A percentile compares a stretch with the other conserved stretches of the same genome.
These are phyloP conservation scores for Suillus tomentosus DNA, from an alignment of 768 basidiomycete genomes.

Conservation along the genomic window DNA sequence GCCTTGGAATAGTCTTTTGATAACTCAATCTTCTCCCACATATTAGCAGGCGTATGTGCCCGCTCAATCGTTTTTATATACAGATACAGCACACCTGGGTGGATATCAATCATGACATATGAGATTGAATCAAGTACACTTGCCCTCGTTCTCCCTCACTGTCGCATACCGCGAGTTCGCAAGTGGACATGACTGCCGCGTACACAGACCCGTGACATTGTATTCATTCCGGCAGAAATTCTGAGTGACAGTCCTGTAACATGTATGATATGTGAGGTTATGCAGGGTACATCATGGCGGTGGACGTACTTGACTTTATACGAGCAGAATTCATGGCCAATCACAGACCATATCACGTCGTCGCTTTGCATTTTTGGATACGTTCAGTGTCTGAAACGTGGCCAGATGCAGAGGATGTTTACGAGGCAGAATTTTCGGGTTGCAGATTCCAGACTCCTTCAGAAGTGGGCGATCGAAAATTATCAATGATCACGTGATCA, in stretches of 20 bases:
- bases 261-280: constrained; percentile 14
- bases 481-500: constrained; percentile 13
- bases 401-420: constrained; percentile 10
- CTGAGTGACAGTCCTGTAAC: constrained; percentile 81
- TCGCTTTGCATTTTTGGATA: constrained; percentile 75
- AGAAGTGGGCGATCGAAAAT: constrained; percentile 5
- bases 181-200: constrained; percentile 93
- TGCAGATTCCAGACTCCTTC: background rate
- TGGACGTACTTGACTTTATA: constrained; percentile 96
- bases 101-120: background rate
- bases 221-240: constrained; percentile 99
- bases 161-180: constrained; percentile 98
- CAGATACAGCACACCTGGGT: constrained; percentile 79
- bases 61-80: constrained; percentile 98
- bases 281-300: constrained; percentile 1
- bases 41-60: constrained; percentile 91
- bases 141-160: constrained; percentile 95
- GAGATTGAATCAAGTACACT: constrained; percentile 13
- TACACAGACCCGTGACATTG: constrained; percentile 96
- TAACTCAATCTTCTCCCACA: constrained; percentile 96
- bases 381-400: background rate
- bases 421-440: background rate
- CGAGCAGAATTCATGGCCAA: constrained; percentile 94
- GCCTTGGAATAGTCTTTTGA: constrained; percentile 96
- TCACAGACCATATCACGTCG: constrained; percentile 98